Percentiles rank a stretch among this genome's conserved stretches.
Evolutionary conservation across 306 rosid species (phyloP).

Genomic region (Vicia sativa): DNA sequence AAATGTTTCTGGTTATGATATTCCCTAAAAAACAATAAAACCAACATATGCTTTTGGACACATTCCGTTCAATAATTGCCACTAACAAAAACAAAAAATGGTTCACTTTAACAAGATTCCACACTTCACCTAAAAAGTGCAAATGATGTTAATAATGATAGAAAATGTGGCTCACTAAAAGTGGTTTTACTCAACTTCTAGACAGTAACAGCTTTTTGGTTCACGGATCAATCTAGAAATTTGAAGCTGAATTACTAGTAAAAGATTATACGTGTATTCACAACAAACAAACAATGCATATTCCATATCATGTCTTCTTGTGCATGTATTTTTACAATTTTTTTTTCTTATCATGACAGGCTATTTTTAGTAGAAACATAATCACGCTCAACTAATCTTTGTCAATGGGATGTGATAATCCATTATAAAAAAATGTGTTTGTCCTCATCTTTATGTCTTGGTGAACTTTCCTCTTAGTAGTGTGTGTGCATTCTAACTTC

Average conservation of each 20-base stretch:
- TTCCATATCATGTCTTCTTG: conserved; percentile 28
- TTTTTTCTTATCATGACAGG: background rate
- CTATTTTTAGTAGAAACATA: background rate
- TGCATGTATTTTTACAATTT: conserved; percentile 33
- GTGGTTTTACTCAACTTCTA: conserved; percentile 32
- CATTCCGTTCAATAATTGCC: conserved; percentile 11
- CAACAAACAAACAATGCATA: conserved; percentile 24
- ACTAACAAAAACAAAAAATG: conserved; percentile 1
- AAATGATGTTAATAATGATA: background rate
- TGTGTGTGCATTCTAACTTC: conserved; percentile 12
- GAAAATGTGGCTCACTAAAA: background rate
- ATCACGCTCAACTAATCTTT: background rate
- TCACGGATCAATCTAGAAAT: conserved; percentile 72
- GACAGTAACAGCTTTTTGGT: conserved; percentile 23
- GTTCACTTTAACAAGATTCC: conserved; percentile 32
- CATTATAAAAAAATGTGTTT: background rate
- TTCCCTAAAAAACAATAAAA: background rate
- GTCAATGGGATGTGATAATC: background rate
- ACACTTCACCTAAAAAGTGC: conserved; percentile 18
- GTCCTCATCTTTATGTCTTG: conserved; percentile 33
- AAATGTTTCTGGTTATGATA: background rate
- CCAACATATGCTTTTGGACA: conserved; percentile 21
- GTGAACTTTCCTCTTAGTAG: background rate
- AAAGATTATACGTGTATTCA: background rate
- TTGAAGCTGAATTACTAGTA: conserved; percentile 23